These are phyloP conservation scores for Talaromyces atroroseus DNA, from an alignment of 2,329 filamentous ascomycete genomes.

Conservation along the genomic window DNA sequence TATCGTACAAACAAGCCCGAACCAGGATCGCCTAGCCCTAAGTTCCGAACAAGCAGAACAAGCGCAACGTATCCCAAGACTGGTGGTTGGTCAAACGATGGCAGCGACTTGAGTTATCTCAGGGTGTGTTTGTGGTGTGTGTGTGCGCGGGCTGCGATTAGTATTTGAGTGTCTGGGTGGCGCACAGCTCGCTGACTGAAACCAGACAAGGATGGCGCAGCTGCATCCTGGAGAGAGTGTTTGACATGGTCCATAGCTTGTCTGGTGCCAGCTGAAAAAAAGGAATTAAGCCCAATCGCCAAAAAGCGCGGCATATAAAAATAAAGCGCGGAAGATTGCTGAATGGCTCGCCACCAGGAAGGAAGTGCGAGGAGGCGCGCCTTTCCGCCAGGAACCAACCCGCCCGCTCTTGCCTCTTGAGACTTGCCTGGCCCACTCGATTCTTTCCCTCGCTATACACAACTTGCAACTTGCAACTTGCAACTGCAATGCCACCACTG, in stretches of 20 bases:
- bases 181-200: constrained; percentile 8
- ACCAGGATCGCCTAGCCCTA: background rate
- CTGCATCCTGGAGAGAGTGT: background rate
- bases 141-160: background rate
- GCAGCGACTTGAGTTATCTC: constrained; percentile 1
- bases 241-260: constrained; percentile 2
- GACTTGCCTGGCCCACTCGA: background rate
- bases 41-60: background rate
- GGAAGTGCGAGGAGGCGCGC: background rate
- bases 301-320: background rate
- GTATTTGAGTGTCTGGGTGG: background rate
- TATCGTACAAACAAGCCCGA: background rate
- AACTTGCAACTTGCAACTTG: no score
- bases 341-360: constrained; percentile 8
- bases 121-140: background rate
- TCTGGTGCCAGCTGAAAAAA: constrained; percentile 11
- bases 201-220: constrained; percentile 1
- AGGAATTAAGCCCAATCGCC: background rate
- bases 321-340: background rate
- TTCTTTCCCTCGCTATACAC: background rate
- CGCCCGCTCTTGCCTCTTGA: background rate
- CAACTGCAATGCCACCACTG: background rate
- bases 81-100: background rate
- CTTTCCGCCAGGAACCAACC: constrained; percentile 10
- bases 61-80: background rate